Evolutionary conservation across 768 basidiomycete genomes (phyloP), one percentile per base, ranked within the genome.

Genomic region (Suillus brevipes): DNA sequence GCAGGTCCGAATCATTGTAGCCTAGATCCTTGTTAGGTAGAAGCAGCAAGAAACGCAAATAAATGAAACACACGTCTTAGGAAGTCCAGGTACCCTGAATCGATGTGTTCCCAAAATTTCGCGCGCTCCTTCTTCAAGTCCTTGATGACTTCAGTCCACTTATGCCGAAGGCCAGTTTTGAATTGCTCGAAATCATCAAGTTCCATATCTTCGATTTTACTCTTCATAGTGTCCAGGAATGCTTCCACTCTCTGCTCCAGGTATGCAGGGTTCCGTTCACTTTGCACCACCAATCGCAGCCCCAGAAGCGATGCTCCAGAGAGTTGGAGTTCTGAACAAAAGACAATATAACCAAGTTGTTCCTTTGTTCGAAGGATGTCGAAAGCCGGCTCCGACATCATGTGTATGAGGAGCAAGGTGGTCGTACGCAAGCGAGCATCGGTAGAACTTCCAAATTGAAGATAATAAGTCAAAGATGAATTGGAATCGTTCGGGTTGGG

Each of bases 311-410:
- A 88, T 3, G 85, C 80, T n/a, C 91, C 90, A 49, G 83, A 73
- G 50, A 90, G 75, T 12, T 80, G 73, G 85, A 85, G 87, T 37
- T 78, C 73, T 1, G 81, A 80, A 67, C 86, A 88, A 10, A 82
- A 85, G 42, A 97, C 96, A 50, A 97, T 83, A 75, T 99, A 99
- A 6, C 97, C 97, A 1, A 99, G 83, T 76, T 99, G 97, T 73
- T 99, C 94, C 73, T 94, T 89, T 4, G 96, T 98, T 36, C 97
- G 89, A 37, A 99, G 84, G 28, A 89, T 80, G 73, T 97, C 89
- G 78, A 99, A 99, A 12, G 91, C 86, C 1, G 96, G 97, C 70
- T 99, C 97, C n/a, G 84, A 81, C 43, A 96, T 82, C 64, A 99
- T 91, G 69, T 96, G 94, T 0, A 84, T 83, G 28, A 98, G 86